Base-by-base conservation (phyloP, 495 filamentous ascomycete species). In the Eremomyces bilateralis region DNA sequence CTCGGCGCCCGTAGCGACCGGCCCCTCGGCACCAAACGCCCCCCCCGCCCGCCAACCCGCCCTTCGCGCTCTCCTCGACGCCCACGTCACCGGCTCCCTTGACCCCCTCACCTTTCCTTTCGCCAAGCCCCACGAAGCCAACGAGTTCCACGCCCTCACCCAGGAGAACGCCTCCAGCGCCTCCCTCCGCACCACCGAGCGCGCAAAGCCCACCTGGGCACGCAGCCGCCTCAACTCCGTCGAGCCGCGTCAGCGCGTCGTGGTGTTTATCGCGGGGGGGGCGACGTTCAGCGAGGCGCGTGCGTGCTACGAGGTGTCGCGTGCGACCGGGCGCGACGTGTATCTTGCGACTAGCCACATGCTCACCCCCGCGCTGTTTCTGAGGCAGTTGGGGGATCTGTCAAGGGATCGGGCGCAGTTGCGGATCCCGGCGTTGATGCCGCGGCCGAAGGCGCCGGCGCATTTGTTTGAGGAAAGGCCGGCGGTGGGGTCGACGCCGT, bases 151-250 rank as follows among this genome's bases (percentile, higher is more conserved):
- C 20, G 48, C 58, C 27, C 53, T 64, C 21, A n/a, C n/a, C n/a
- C 53, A 58, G n/a, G 62, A 63, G 28, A 61, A 57, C 30, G 49
- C 71, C 6, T 70, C 80, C 10, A 67, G 76, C 42, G 71, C 75
- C 20, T 94, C 85, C 3, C 60, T 97, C 24, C 66, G 75, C 42
- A 80, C 78, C 41, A n/a, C n/a, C n/a, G n/a, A n/a, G n/a, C n/a
- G n/a, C n/a, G 80, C 82, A 15, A 91, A 91, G 44, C 88, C 88
- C 4, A 88, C 83, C 6, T 97, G 88, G 88, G 88, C 88, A 4
- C 77, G 76, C 33, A 75, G 79, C 10, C 69, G 80, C 35, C 62
- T 72, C 18, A 64, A 74, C 12, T 67, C 69, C 6, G 67, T 75
- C 15, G 84, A 93, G 45, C 81, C 79, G 34, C 69, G 73, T 30